A percentile compares a stretch with the other conserved stretches of the same genome.
Conservation (phyloP, 2,329 filamentous ascomycete genomes). For the Fusarium avenaceum region DNA sequence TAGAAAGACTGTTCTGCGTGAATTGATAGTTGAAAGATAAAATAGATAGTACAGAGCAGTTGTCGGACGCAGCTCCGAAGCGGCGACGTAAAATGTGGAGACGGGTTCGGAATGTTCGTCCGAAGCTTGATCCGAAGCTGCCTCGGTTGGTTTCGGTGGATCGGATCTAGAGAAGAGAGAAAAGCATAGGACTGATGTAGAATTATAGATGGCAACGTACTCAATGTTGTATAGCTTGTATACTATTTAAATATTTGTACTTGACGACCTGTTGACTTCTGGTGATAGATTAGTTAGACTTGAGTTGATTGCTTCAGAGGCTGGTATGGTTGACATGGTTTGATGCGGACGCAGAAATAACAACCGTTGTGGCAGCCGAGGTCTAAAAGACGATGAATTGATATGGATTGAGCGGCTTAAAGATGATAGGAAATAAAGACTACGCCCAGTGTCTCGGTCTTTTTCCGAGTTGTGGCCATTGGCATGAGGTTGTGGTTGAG, state of each 20-base stretch:
- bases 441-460: conserved; percentile 25
- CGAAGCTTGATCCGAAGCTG: conserved; percentile 29
- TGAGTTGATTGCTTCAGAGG: neutral
- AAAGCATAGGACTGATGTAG: too few relatives aligned
- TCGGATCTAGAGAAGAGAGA: conserved; percentile 18
- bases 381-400: conserved; percentile 4
- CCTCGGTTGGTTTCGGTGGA: conserved; percentile 50
- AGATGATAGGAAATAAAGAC: neutral
- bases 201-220: too few relatives aligned
- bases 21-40: conserved; percentile 7
- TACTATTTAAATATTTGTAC: too few relatives aligned
- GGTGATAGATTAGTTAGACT: too few relatives aligned
- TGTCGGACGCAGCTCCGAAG: conserved; percentile 23
- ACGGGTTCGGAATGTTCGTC: conserved; percentile 5
- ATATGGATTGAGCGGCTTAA: neutral
- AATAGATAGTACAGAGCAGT: neutral
- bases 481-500: neutral
- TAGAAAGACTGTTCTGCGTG: neutral
- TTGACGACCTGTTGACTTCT: too few relatives aligned
- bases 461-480: conserved; percentile 26
- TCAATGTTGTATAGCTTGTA: too few relatives aligned
- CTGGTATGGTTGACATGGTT: neutral
- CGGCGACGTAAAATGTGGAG: conserved; percentile 1
- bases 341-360: neutral
- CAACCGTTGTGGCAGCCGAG: conserved; percentile 24